Conservation (phyloP, 768 basidiomycete species). For the Termitomyces sp. region DNA sequence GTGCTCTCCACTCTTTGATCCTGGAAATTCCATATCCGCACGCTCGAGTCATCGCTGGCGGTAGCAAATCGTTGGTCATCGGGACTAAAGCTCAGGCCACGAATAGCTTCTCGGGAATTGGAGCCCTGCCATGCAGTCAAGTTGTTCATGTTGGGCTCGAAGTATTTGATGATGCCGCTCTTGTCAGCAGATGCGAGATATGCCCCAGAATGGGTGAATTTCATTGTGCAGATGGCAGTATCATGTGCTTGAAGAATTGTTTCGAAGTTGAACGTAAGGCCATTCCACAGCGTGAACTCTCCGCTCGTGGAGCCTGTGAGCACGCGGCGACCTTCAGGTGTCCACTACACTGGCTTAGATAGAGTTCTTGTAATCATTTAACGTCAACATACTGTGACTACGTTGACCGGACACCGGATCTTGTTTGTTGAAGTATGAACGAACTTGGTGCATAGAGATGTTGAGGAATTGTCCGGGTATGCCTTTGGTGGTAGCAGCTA, state of each 20-base stretch:
- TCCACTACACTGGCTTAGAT: conserved; percentile 65
- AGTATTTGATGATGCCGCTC: conserved; percentile 95
- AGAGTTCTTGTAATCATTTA: background rate
- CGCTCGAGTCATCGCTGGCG: conserved; percentile 92
- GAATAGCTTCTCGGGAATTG: conserved; percentile 80
- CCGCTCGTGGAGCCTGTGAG: conserved; percentile 95
- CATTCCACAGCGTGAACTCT: conserved; percentile 99
- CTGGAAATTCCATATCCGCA: conserved; percentile 94
- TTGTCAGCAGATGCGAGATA: conserved; percentile 94
- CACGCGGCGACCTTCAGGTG: conserved; percentile 90
- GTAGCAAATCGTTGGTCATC: conserved; percentile 92
- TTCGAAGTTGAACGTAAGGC: conserved; percentile 98
- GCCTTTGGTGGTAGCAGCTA: conserved; percentile 94
- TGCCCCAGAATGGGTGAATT: conserved; percentile 90
- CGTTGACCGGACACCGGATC: conserved; percentile 94
- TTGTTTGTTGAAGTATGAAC: conserved; percentile 99
- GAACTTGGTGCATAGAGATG: conserved; percentile 94
- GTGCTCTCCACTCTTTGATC: conserved; percentile 86
- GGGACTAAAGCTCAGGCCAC: conserved; percentile 89
- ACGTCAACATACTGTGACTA: conserved; percentile 71
- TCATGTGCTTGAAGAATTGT: conserved; percentile 99
- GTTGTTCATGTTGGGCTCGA: conserved; percentile 99
- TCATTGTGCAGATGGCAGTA: conserved; percentile 84
- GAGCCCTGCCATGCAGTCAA: conserved; percentile 92
- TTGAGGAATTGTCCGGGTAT: conserved; percentile 87